These are phyloP conservation scores for Sporothrix brasiliensis DNA, from an alignment of 2,329 filamentous ascomycete species.

Conservation along the genomic window DNA sequence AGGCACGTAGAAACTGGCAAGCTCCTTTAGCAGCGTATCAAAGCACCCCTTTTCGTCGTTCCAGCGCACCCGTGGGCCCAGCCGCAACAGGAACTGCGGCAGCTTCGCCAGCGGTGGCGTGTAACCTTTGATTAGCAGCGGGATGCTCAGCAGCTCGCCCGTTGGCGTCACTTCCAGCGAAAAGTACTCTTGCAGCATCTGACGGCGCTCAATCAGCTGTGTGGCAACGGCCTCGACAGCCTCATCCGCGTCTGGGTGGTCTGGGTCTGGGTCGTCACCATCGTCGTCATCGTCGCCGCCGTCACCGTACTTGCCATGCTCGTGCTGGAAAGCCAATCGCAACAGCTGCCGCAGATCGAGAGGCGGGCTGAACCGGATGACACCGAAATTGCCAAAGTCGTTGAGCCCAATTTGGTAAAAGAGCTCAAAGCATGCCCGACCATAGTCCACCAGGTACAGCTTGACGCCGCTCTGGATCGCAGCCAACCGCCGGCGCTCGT, in stretches of 20 bases:
- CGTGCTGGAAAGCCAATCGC: slow-evolving; percentile 69
- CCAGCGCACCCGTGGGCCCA: slow-evolving; percentile 91
- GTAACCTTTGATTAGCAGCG: slow-evolving; percentile 86
- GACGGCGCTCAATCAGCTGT: slow-evolving; percentile 72
- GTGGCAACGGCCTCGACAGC: slow-evolving; percentile 67
- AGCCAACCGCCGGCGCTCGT: slow-evolving; percentile 82
- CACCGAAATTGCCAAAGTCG: slow-evolving; percentile 93
- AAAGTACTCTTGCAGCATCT: slow-evolving; percentile 94
- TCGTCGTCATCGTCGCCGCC: slow-evolving; percentile 64
- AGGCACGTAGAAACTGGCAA: slow-evolving; percentile 88
- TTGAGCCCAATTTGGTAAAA: slow-evolving; percentile 95
- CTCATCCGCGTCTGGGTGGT: slow-evolving; percentile 50
- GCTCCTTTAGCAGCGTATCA: slow-evolving; percentile 77
- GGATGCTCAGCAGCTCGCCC: slow-evolving; percentile 77
- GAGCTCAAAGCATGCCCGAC: slow-evolving; percentile 80
- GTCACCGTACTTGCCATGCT: slow-evolving; percentile 53
- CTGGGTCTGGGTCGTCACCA: slow-evolving; percentile 40
- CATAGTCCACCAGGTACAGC: slow-evolving; percentile 91
- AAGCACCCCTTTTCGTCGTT: slow-evolving; percentile 83
- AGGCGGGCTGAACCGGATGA: slow-evolving; percentile 76
- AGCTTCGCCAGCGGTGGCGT: slow-evolving; percentile 83
- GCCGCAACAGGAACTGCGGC: slow-evolving; percentile 80
- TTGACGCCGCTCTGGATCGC: slow-evolving; percentile 92
- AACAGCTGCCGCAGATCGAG: slow-evolving; percentile 73
- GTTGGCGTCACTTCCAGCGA: slow-evolving; percentile 77